Percentiles rank a stretch among this genome's conserved stretches.
These are phyloP conservation scores for Limonium bicolor DNA, from an alignment of 148 eudicot genomes.

Conservation along the genomic window DNA sequence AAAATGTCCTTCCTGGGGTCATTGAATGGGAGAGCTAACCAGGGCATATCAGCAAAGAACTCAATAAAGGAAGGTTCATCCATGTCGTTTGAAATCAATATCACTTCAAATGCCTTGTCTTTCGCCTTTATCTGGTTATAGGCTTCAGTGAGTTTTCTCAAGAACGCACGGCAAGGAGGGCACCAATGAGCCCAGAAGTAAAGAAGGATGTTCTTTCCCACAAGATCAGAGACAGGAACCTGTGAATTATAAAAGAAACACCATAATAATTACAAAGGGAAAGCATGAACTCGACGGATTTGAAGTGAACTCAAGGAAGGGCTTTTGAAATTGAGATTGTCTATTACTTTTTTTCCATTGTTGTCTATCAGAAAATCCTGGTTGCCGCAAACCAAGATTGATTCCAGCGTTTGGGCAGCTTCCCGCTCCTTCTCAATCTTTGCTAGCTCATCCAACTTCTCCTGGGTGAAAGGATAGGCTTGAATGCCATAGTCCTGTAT, in stretches of 20 bases:
- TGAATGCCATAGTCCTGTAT: conserved; percentile 44
- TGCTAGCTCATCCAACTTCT: conserved; percentile 53
- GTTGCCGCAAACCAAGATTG: conserved; percentile 51
- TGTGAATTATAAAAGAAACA: conserved; percentile 7
- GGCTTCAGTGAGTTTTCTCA: conserved; percentile 34
- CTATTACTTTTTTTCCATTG: conserved; percentile 42
- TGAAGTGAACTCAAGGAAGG: not conserved
- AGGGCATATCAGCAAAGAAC: conserved; percentile 49
- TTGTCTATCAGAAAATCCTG: conserved; percentile 48
- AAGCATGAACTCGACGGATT: not conserved
- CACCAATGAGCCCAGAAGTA: conserved; percentile 80
- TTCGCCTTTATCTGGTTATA: conserved; percentile 41
- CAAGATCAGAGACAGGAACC: conserved; percentile 47
- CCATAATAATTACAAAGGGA: too few relatives aligned
- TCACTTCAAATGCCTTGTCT: conserved; percentile 33
- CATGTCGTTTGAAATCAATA: conserved; percentile 55
- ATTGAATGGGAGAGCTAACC: conserved; percentile 60
- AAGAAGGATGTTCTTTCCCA: conserved; percentile 48
- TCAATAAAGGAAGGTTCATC: conserved; percentile 41
- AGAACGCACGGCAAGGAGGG: conserved; percentile 67
- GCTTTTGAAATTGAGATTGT: not conserved
- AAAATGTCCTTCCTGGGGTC: conserved; percentile 28
- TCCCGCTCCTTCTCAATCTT: conserved; percentile 40
- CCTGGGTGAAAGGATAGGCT: conserved; percentile 70
- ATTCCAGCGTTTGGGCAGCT: conserved; percentile 62